A percentile compares a stretch with the other conserved stretches of the same genome.
These are phyloP conservation scores for Xylariaceae sp. DNA, from an alignment of 2,329 filamentous ascomycete genomes.

Conservation along the genomic window DNA sequence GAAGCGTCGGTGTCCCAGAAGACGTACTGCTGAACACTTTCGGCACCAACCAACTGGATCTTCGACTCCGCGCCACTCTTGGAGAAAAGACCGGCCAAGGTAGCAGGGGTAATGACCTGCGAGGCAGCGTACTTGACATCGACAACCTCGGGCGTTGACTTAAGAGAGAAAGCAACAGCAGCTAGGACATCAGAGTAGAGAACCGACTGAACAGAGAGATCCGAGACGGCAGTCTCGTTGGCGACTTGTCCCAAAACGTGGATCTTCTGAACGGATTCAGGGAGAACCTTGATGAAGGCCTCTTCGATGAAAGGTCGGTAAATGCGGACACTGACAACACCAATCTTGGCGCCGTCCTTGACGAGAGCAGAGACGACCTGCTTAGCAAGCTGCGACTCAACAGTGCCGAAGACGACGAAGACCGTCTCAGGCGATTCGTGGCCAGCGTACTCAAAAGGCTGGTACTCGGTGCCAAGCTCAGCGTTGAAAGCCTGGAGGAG, in stretches of 20 bases:
- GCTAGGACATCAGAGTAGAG: slow-evolving; percentile 91
- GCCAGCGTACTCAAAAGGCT: slow-evolving; percentile 89
- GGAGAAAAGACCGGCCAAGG: slow-evolving; percentile 47
- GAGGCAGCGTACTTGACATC: slow-evolving; percentile 87
- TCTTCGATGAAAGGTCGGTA: slow-evolving; percentile 96
- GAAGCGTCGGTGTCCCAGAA: slow-evolving; percentile 92
- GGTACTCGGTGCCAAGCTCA: slow-evolving; percentile 89
- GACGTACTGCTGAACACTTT: slow-evolving; percentile 72
- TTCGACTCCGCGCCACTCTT: slow-evolving; percentile 43
- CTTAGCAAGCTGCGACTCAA: slow-evolving; percentile 79
- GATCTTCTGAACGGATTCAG: slow-evolving; percentile 67
- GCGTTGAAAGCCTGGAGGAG: slow-evolving; percentile 74
- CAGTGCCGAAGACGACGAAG: slow-evolving; percentile 85
- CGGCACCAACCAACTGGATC: slow-evolving; percentile 36
- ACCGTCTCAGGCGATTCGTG: slow-evolving; percentile 75
- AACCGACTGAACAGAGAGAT: slow-evolving; percentile 72
- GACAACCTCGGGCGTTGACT: slow-evolving; percentile 58
- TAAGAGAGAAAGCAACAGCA: slow-evolving; percentile 71
- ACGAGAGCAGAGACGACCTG: slow-evolving; percentile 73
- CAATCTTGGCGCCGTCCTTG: slow-evolving; percentile 69
- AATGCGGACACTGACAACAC: slow-evolving; percentile 84
- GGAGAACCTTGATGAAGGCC: slow-evolving; percentile 78
- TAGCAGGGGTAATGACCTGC: slow-evolving; percentile 51
- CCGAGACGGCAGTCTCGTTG: slow-evolving; percentile 65
- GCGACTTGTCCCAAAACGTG: slow-evolving; percentile 85